Percentiles rank a stretch among this genome's conserved stretches.
Evolutionary conservation across 116 monocot genomes (phyloP).

Genomic region (Papilionanthe hybrid): DNA sequence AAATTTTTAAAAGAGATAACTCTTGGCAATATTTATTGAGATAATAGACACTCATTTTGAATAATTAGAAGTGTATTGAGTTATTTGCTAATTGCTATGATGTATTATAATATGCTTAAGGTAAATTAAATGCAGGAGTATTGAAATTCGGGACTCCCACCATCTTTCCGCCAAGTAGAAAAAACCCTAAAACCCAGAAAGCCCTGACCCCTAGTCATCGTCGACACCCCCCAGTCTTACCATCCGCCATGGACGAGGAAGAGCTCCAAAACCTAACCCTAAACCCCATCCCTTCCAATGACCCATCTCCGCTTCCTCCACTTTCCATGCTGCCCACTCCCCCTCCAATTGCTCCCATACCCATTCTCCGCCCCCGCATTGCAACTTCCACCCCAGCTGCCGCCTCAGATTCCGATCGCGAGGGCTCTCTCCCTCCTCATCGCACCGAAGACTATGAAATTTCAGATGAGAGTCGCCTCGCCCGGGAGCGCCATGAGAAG

Average conservation of each 20-base stretch:
- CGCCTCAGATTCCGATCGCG: constrained; percentile 30
- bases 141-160: too few species aligned
- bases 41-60: too few species aligned
- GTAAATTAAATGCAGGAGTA: too few species aligned
- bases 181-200: not conserved
- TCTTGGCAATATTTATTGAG: too few species aligned
- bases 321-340: constrained; percentile 11
- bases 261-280: constrained; percentile 18
- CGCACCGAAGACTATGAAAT: constrained; percentile 45
- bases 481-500: constrained; percentile 88
- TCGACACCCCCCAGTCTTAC: not conserved
- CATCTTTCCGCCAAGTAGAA: too few species aligned
- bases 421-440: constrained; percentile 21
- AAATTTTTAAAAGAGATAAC: too few species aligned
- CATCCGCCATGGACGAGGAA: constrained; percentile 20
- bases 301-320: not conserved
- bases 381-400: constrained; percentile 2
- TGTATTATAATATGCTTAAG: too few species aligned
- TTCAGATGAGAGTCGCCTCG: constrained; percentile 71
- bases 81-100: too few species aligned
- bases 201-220: not conserved
- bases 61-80: too few species aligned
- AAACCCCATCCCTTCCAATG: not conserved
- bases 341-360: constrained; percentile 12
- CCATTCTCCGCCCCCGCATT: constrained; percentile 10